These are phyloP conservation scores for Berberis thunbergii DNA, from an alignment of 164 flowering plant species.

Conservation along the genomic window DNA sequence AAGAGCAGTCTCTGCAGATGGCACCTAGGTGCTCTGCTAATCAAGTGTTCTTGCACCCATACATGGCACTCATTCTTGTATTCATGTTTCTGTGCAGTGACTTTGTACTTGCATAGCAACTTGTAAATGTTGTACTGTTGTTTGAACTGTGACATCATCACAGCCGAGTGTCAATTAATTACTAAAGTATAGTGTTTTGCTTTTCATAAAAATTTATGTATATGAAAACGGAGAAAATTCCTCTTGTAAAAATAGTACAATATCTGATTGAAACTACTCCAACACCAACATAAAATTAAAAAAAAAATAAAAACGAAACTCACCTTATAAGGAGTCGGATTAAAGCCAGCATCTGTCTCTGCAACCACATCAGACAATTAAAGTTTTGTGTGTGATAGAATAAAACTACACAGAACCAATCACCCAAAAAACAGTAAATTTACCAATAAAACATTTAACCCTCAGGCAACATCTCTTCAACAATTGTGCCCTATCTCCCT, in stretches of 20 bases:
- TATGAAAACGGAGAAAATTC: too few species aligned
- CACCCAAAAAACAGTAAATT: slow-evolving; percentile 5
- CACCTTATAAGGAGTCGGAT: slow-evolving; percentile 76
- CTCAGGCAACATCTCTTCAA: slow-evolving; percentile 50
- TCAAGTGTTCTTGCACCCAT: too few species aligned
- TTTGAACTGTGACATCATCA: too few species aligned
- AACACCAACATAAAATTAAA: neutral
- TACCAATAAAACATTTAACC: slow-evolving; percentile 84
- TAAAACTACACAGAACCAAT: neutral
- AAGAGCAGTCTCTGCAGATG: too few species aligned
- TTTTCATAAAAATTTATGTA: too few species aligned
- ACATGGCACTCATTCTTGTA: too few species aligned
- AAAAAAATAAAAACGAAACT: neutral
- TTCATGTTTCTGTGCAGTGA: too few species aligned
- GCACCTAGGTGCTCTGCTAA: too few species aligned
- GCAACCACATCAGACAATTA: slow-evolving; percentile 19
- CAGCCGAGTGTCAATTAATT: too few species aligned
- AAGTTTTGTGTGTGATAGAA: neutral
- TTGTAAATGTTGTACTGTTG: too few species aligned
- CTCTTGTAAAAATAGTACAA: neutral
- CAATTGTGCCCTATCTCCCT: slow-evolving; percentile 40
- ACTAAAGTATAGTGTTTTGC: too few species aligned
- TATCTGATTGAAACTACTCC: neutral
- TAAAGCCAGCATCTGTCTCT: slow-evolving; percentile 86
- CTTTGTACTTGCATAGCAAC: too few species aligned